A percentile compares a stretch with the other conserved stretches of the same genome.
Evolutionary conservation across 129 eudicot species (phyloP).

Genomic region (Escallonia rubra): DNA sequence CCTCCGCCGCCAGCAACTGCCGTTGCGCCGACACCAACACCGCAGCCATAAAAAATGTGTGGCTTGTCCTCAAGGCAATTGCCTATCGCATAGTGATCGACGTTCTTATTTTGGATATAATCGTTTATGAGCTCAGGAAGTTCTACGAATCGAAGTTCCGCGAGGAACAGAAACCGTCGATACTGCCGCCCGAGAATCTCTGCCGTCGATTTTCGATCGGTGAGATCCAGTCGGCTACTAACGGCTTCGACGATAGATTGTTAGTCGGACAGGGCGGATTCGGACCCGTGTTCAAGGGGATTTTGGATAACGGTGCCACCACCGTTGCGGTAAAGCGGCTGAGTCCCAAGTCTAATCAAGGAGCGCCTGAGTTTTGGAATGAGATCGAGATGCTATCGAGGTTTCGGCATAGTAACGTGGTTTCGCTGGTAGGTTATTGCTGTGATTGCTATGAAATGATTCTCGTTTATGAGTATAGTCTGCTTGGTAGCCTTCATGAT

Average conservation of each 20-base stretch:
- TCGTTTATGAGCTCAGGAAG: too few species aligned
- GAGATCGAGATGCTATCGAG: constrained; percentile 31
- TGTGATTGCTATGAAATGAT: background rate
- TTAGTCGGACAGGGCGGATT: constrained; percentile 34
- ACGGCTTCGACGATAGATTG: constrained; percentile 22
- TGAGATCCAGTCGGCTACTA: constrained; percentile 23
- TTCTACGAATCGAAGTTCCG: too few species aligned
- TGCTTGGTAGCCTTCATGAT: constrained; percentile 20
- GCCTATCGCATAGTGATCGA: too few species aligned
- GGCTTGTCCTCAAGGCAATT: too few species aligned
- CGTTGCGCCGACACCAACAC: too few species aligned
- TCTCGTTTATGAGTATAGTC: background rate
- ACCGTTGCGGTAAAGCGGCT: constrained; percentile 30
- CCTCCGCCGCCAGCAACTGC: too few species aligned
- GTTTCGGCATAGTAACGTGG: constrained; percentile 28
- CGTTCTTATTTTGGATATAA: too few species aligned
- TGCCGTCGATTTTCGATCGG: constrained; percentile 14
- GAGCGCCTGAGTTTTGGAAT: constrained; percentile 24
- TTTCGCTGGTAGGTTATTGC: constrained; percentile 22
- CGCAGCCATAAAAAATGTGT: too few species aligned
- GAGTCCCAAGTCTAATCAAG: constrained; percentile 26
- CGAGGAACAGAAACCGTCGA: too few species aligned
- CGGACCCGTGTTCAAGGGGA: constrained; percentile 31
- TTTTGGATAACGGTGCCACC: background rate
- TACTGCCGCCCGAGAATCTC: too few species aligned